phyloP scores from a whole-genome alignment of 306 rosid genomes.

The Medicago lupulina region DNA sequence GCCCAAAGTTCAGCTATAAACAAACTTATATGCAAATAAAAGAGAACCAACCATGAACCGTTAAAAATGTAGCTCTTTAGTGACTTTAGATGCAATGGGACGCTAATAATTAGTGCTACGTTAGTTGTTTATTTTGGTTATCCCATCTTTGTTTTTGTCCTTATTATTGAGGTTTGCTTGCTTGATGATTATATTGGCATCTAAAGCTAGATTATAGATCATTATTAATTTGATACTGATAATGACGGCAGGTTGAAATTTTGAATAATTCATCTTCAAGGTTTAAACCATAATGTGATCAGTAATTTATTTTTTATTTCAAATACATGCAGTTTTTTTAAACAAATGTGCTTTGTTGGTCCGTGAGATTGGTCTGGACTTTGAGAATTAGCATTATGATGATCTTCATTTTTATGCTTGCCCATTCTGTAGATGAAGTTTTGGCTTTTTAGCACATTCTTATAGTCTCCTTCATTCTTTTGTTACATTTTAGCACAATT shows the following conservation, averaged over 20 bases:
- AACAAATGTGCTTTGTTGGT: not conserved
- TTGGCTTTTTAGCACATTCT: not conserved
- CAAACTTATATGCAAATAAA: not conserved
- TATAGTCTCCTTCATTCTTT: too few species aligned
- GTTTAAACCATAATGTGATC: not conserved
- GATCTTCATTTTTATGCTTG: conserved; percentile 7
- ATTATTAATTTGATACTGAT: not conserved
- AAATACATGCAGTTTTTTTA: not conserved
- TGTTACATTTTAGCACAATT: too few species aligned
- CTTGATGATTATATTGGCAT: not conserved
- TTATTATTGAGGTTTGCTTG: conserved; percentile 3
- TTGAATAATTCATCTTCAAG: not conserved
- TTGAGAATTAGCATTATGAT: not conserved
- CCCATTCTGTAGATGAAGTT: not conserved
- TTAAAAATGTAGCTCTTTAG: not conserved
- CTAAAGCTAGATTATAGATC: not conserved
- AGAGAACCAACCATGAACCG: not conserved
- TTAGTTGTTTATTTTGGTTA: not conserved
- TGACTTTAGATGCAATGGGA: not conserved
- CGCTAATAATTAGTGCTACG: not conserved
- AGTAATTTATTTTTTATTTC: not conserved
- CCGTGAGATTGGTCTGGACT: conserved; percentile 14
- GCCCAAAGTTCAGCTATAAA: not conserved
- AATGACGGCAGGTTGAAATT: not conserved
- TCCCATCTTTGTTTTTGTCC: not conserved